Evolutionary conservation across 108 stramenopile species (phyloP).

Genomic region (Nitzschia palea): DNA sequence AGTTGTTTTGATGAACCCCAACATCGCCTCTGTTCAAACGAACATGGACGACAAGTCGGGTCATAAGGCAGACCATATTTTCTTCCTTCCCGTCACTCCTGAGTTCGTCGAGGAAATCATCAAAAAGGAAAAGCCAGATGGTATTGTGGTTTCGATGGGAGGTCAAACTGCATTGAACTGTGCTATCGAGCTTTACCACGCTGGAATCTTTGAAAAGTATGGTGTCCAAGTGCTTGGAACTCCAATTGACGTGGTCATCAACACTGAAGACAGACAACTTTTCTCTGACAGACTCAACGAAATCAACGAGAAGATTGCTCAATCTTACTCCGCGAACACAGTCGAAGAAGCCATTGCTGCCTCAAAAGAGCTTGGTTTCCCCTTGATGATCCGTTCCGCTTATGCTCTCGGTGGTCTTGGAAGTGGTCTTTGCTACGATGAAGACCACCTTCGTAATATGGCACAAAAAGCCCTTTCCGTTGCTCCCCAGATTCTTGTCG

Average conservation of each 20-base stretch:
- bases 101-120: slow-evolving; percentile 96
- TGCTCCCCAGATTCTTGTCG: slow-evolving; percentile 95
- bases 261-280: slow-evolving; percentile 98
- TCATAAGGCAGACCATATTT: slow-evolving; percentile 89
- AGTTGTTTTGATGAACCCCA: slow-evolving; percentile 99
- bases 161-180: slow-evolving; percentile 99
- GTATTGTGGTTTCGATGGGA: slow-evolving; percentile 97
- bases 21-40: slow-evolving; percentile 99
- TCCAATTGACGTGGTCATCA: slow-evolving; percentile 90
- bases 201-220: slow-evolving; percentile 92
- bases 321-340: slow-evolving; percentile 77
- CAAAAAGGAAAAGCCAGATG: slow-evolving; percentile 96
- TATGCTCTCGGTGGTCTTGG: slow-evolving; percentile 98
- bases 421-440: slow-evolving; percentile 92
- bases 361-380: slow-evolving; percentile 93
- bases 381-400: slow-evolving; percentile 96
- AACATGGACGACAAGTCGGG: slow-evolving; percentile 90
- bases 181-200: slow-evolving; percentile 89
- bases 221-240: slow-evolving; percentile 94
- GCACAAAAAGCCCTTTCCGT: slow-evolving; percentile 86
- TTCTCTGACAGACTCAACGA: slow-evolving; percentile 92
- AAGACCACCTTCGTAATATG: slow-evolving; percentile 81
- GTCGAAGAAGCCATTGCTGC: slow-evolving; percentile 85
- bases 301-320: slow-evolving; percentile 96
- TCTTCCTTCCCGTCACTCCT: slow-evolving; percentile 96